Evolutionary conservation across 23 red algal genomes (phyloP).

Genomic region (Gracilaria domingensis): DNA sequence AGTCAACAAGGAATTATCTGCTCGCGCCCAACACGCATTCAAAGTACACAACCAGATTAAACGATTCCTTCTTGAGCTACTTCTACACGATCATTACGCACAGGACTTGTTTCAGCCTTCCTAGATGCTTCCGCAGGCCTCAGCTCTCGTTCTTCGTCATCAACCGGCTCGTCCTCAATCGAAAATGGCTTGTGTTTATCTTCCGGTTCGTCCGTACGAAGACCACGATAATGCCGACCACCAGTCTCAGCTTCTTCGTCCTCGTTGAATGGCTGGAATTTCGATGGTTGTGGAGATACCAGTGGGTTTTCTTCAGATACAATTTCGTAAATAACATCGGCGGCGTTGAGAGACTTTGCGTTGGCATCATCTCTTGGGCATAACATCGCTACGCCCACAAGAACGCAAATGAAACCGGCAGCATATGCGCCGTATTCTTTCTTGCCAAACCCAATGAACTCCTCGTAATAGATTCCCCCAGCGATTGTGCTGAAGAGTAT

Average conservation of each 20-base stretch:
- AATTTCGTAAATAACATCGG: conserved; percentile 84
- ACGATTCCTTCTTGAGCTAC: conserved; percentile 11
- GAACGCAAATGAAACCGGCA: conserved; percentile 69
- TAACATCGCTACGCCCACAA: conserved; percentile 81
- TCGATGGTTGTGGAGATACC: conserved; percentile 29
- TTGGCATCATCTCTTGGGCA: conserved; percentile 79
- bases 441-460: conserved; percentile 83
- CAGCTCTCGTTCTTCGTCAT: neutral
- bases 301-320: conserved; percentile 77
- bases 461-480: conserved; percentile 91
- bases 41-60: neutral
- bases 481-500: conserved; percentile 86
- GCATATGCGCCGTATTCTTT: conserved; percentile 81
- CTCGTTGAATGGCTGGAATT: conserved; percentile 67
- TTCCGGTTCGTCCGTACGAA: conserved; percentile 43
- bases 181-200: conserved; percentile 31
- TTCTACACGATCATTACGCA: conserved; percentile 14
- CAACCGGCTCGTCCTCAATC: conserved; percentile 8
- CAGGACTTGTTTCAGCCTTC: conserved; percentile 19
- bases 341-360: conserved; percentile 71
- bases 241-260: conserved; percentile 33
- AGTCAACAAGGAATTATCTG: neutral
- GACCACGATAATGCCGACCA: conserved; percentile 36
- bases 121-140: neutral
- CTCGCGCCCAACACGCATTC: neutral